Conservation (phyloP, 768 basidiomycete species). For the Amanita jacksonii region DNA sequence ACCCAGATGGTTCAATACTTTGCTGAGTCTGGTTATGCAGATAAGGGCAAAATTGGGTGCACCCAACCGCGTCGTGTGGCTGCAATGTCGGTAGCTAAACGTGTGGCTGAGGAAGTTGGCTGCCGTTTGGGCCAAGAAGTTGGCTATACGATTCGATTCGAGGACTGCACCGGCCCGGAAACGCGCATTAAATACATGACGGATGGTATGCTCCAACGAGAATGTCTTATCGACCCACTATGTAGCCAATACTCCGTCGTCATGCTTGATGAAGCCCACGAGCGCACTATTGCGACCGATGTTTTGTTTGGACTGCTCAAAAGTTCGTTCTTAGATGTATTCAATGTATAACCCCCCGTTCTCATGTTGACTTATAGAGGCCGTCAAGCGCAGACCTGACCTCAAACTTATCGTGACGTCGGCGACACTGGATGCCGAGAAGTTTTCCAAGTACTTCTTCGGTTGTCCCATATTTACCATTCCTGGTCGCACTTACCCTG, state of each 20-base stretch:
- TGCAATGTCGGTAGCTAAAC: constrained; percentile 98
- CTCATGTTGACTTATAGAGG: constrained; percentile 47
- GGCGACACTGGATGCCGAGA: constrained; percentile 97
- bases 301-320: constrained; percentile 94
- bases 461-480: constrained; percentile 99
- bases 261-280: constrained; percentile 99
- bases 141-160: constrained; percentile 98
- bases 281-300: constrained; percentile 97
- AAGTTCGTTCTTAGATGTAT: too few species aligned
- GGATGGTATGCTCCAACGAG: constrained; percentile 97
- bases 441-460: constrained; percentile 99
- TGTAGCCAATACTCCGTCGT: constrained; percentile 89
- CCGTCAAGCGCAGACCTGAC: constrained; percentile 88
- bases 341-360: not conserved
- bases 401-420: constrained; percentile 98
- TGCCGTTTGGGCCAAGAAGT: constrained; percentile 97
- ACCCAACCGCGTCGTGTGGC: constrained; percentile 99
- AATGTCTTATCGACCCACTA: constrained; percentile 92
- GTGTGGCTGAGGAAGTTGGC: constrained; percentile 97
- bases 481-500: constrained; percentile 98
- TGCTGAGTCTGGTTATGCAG: constrained; percentile 89
- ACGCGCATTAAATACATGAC: constrained; percentile 99
- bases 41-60: constrained; percentile 87
- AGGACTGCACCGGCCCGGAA: constrained; percentile 97
- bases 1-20: constrained; percentile 99